phyloP scores from a whole-genome alignment of 805 yeast genomes.

The Debaryomyces maramus region DNA sequence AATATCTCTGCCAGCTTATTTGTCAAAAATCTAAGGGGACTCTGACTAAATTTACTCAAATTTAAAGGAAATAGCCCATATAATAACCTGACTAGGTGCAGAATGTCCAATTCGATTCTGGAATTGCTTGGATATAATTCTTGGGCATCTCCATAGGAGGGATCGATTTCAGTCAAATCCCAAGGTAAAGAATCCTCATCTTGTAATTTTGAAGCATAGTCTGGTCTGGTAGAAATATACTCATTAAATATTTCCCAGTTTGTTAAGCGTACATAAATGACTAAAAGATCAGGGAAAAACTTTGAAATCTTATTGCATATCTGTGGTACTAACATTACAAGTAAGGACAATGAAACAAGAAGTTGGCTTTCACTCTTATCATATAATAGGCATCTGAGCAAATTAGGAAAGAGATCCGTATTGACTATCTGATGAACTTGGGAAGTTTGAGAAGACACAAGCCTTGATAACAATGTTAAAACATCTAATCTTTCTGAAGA shows the following conservation, averaged over 20 bases:
- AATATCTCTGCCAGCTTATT: constrained; percentile 15
- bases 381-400: constrained; percentile 38
- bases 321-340: constrained; percentile 44
- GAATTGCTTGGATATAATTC: constrained; percentile 13
- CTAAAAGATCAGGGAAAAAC: constrained; percentile 42
- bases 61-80: constrained; percentile 61
- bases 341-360: constrained; percentile 29
- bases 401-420: constrained; percentile 34
- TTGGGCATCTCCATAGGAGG: constrained; percentile 5
- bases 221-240: constrained; percentile 11
- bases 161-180: constrained; percentile 18
- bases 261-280: constrained; percentile 43
- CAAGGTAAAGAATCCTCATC: constrained; percentile 13
- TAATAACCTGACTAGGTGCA: constrained; percentile 46
- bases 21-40: constrained; percentile 37
- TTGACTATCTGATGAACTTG: constrained; percentile 29
- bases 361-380: constrained; percentile 45
- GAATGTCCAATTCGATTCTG: constrained; percentile 23
- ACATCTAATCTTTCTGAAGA: constrained; percentile 37
- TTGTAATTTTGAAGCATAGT: constrained; percentile 7
- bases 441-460: constrained; percentile 27
- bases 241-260: constrained; percentile 22
- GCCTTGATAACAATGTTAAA: constrained; percentile 36
- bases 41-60: constrained; percentile 41
- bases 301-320: constrained; percentile 32